Base-by-base conservation (phyloP, 106 monocot genomes). In the Apostasia shenzhenica region DNA sequence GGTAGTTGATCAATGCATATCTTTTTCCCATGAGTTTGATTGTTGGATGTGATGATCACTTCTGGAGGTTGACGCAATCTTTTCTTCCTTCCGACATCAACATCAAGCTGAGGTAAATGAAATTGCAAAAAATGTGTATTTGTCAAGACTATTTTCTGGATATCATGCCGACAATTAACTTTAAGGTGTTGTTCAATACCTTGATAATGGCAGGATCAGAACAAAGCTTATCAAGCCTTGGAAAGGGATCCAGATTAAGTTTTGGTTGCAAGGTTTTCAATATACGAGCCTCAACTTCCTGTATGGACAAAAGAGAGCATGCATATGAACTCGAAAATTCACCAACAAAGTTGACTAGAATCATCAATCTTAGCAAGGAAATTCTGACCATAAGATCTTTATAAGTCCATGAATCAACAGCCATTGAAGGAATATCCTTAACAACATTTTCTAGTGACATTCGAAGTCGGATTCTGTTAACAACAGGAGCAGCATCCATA, bases 401-500 rank as follows among this genome's bases (percentile, higher is more conserved):
- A 58, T 97, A 97, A 3, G 92, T 97, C 95, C 95, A 97, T 14
- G 92, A 84, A 65, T 92, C 95, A 83, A 92, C 95, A 65, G 95
- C 82, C 41, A 97, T 81, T 44, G 73, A 71, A 56, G 84, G 78
- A 72, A 97, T 86, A 61, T 97, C 95, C 64, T 89, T 97, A 12
- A 92, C 89, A 79, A 97, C 72, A 86, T 92, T 92, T 76, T 97
- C 95, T 6, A 92, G 75, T 7, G 91, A 82, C 92, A 97, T 92
- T 54, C 80, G 80, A 72, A 97, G 80, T 26, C 77, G 67, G 70
- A 97, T 83, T 87, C 82, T 92, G 49, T 83, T 82, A 54, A 97
- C 67, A 61, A 73, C 41, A 48, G 86, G 86, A 69, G 39, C 79
- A 55, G 70, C 68, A 0, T 48, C 38, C 68, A 74, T 66, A 67